A percentile compares a stretch with the other conserved stretches of the same genome.
phyloP scores from a whole-genome alignment of 2,329 filamentous ascomycete species.

The Tricladium varicosporioides region DNA sequence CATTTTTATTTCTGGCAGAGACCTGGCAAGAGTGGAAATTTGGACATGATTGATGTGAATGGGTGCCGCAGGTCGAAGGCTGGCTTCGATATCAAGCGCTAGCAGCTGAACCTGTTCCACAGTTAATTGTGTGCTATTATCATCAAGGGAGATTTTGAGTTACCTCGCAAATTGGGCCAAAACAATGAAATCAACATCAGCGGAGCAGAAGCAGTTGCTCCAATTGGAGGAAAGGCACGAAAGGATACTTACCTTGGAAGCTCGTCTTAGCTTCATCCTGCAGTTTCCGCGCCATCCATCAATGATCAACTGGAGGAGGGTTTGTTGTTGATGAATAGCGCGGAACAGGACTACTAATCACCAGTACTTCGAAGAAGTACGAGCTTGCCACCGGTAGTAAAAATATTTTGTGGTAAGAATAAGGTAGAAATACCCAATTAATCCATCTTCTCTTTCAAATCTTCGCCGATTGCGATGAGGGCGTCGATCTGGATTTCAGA shows the following conservation, averaged over 20 bases:
- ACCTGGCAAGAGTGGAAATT: not conserved
- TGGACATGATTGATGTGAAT: not conserved
- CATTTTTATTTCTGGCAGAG: not conserved
- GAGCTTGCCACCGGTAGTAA: too few relatives aligned
- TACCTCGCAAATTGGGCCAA: not conserved
- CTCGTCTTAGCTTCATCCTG: not conserved
- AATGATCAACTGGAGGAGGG: too few relatives aligned
- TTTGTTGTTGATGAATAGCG: too few relatives aligned
- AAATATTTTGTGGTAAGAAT: not conserved
- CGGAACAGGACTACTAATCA: too few relatives aligned
- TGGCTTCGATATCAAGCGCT: not conserved
- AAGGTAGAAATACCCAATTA: not conserved
- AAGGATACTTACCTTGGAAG: not conserved
- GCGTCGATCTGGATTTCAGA: not conserved
- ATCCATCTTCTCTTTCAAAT: not conserved
- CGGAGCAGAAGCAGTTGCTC: not conserved
- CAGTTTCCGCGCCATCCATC: not conserved
- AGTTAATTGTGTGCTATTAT: not conserved
- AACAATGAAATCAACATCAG: not conserved
- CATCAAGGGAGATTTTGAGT: not conserved
- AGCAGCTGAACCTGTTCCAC: too few relatives aligned
- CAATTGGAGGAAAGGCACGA: not conserved
- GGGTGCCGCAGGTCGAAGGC: not conserved
- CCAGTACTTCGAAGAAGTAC: too few relatives aligned
- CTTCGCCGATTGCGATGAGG: not conserved